phyloP scores from a whole-genome alignment of 495 filamentous ascomycete species.

The Saxophila tyrrhenica region DNA sequence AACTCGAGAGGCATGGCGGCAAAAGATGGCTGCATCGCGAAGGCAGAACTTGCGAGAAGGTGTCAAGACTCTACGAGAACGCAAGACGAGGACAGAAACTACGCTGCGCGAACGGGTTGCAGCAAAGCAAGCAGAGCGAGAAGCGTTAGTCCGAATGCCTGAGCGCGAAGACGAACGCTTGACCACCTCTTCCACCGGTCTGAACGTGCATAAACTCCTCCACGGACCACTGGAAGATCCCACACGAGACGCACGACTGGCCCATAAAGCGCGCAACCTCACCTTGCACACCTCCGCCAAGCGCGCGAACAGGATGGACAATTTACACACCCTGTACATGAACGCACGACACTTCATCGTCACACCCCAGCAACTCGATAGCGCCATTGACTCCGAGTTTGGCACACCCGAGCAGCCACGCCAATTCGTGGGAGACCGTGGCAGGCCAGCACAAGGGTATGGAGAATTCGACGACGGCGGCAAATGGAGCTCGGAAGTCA shows the following conservation, averaged over 20 bases:
- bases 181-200: slow-evolving; percentile 31
- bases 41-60: slow-evolving; percentile 54
- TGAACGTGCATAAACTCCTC: slow-evolving; percentile 20
- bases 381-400: slow-evolving; percentile 51
- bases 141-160: slow-evolving; percentile 37
- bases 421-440: slow-evolving; percentile 14
- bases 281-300: slow-evolving; percentile 32
- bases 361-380: slow-evolving; percentile 49
- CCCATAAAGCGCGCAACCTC: slow-evolving; percentile 33
- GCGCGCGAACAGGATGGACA: slow-evolving; percentile 32
- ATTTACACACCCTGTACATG: slow-evolving; percentile 53
- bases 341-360: slow-evolving; percentile 54
- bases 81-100: slow-evolving; percentile 40
- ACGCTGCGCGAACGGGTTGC: slow-evolving; percentile 29
- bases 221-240: slow-evolving; percentile 35
- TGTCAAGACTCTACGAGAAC: slow-evolving; percentile 43
- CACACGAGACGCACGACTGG: slow-evolving; percentile 36
- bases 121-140: slow-evolving; percentile 33
- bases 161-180: slow-evolving; percentile 51
- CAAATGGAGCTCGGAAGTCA: not conserved
- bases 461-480: slow-evolving; percentile 22
- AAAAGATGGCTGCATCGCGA: slow-evolving; percentile 46
- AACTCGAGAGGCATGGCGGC: slow-evolving; percentile 48
- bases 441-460: not conserved
- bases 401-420: slow-evolving; percentile 39